These are phyloP conservation scores for Parafenestella ontariensis DNA, from an alignment of 2,329 filamentous ascomycete genomes.

Conservation along the genomic window DNA sequence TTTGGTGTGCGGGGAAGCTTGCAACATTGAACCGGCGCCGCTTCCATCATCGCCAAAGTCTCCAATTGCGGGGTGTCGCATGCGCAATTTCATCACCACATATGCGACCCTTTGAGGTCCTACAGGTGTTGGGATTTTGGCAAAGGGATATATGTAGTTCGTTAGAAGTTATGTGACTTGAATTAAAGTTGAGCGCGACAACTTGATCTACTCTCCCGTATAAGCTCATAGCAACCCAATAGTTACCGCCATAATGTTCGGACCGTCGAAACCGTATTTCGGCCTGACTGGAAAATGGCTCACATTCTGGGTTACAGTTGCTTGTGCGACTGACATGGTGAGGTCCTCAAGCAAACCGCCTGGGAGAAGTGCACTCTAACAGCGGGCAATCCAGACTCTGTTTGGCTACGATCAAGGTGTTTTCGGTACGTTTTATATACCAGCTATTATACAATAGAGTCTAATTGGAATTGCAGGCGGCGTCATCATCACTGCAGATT, in stretches of 20 bases:
- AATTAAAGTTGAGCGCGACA: neutral
- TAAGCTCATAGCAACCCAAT: neutral
- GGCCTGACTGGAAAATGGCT: constrained; percentile 63
- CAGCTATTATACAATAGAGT: neutral
- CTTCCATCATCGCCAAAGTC: neutral
- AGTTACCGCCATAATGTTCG: constrained; percentile 15
- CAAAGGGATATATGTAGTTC: neutral
- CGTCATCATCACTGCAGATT: constrained; percentile 62
- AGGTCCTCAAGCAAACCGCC: neutral
- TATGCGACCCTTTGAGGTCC: neutral
- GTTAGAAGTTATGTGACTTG: neutral
- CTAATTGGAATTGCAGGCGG: constrained; percentile 47
- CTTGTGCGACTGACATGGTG: constrained; percentile 31
- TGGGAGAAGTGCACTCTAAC: neutral
- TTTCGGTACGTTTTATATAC: constrained; percentile 48
- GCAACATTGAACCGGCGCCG: neutral
- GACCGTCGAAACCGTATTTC: constrained; percentile 56
- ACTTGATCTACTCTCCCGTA: neutral
- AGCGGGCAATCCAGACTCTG: constrained; percentile 45
- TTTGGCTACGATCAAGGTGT: constrained; percentile 61
- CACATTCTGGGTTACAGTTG: constrained; percentile 62
- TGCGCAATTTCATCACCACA: neutral
- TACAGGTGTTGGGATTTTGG: neutral
- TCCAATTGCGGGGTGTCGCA: neutral
- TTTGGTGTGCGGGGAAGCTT: neutral